These are phyloP conservation scores for Colletotrichum salicis DNA, from an alignment of 2,329 filamentous ascomycete genomes.

Conservation along the genomic window DNA sequence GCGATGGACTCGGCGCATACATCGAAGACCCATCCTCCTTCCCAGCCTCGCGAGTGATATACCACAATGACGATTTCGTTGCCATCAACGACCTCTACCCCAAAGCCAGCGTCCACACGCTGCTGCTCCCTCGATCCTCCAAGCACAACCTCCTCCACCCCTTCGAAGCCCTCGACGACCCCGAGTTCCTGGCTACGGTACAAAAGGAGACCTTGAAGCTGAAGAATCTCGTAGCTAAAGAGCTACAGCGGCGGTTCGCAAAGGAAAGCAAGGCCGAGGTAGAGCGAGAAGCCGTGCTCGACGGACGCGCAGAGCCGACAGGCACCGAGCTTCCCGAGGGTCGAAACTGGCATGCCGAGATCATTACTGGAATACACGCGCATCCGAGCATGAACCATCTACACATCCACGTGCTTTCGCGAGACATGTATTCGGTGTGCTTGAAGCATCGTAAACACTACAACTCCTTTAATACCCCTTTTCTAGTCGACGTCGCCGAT, in stretches of 20 bases:
- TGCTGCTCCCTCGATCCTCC: conserved; percentile 83
- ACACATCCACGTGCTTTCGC: conserved; percentile 87
- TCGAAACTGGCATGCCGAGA: conserved; percentile 80
- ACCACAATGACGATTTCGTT: conserved; percentile 75
- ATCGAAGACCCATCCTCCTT: conserved; percentile 71
- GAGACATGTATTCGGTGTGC: conserved; percentile 78
- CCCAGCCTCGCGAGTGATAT: conserved; percentile 70
- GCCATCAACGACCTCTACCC: conserved; percentile 86
- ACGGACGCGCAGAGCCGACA: conserved; percentile 62
- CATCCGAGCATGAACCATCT: conserved; percentile 92
- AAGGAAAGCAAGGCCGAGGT: conserved; percentile 70
- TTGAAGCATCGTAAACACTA: conserved; percentile 90
- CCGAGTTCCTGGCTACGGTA: conserved; percentile 73
- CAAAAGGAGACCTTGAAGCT: conserved; percentile 70
- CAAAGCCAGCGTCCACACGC: conserved; percentile 85
- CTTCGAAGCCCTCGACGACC: conserved; percentile 79
- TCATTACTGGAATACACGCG: conserved; percentile 84
- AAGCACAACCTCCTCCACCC: conserved; percentile 74
- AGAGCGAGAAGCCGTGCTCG: conserved; percentile 73
- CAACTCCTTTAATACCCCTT: conserved; percentile 87
- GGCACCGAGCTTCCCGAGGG: conserved; percentile 69
- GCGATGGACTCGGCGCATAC: conserved; percentile 75
- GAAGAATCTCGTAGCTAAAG: conserved; percentile 73
- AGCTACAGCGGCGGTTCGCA: conserved; percentile 78
- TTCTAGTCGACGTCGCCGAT: conserved; percentile 81